A percentile compares a stretch with the other conserved stretches of the same genome.
These are phyloP conservation scores for Fusarium chuoi DNA, from an alignment of 2,329 filamentous ascomycete genomes.

Conservation along the genomic window DNA sequence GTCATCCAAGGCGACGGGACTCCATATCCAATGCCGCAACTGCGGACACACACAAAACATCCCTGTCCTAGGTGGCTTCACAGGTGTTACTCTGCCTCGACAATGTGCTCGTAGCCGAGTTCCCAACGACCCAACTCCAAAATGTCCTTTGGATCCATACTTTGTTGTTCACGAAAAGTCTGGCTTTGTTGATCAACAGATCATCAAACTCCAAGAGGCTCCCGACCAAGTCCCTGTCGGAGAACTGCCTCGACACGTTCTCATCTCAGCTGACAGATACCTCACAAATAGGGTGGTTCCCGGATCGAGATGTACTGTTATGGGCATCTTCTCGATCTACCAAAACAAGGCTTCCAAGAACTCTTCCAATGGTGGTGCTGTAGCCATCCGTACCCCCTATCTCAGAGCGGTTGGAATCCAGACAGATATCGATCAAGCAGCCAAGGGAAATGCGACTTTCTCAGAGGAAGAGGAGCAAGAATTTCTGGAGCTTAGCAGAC, in stretches of 20 bases:
- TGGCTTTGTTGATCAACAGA: slow-evolving; percentile 95
- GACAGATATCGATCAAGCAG: slow-evolving; percentile 87
- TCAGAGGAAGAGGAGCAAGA: slow-evolving; percentile 97
- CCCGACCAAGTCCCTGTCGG: slow-evolving; percentile 97
- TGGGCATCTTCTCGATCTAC: slow-evolving; percentile 98
- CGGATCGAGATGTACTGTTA: slow-evolving; percentile 92
- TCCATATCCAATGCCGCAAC: slow-evolving; percentile 88
- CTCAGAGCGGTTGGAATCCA: slow-evolving; percentile 92
- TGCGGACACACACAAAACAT: slow-evolving; percentile 80
- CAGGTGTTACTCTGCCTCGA: slow-evolving; percentile 85
- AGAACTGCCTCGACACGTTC: slow-evolving; percentile 92
- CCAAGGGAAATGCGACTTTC: slow-evolving; percentile 85
- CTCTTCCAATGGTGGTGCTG: slow-evolving; percentile 77
- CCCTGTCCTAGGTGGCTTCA: slow-evolving; percentile 84
- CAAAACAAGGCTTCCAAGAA: slow-evolving; percentile 89
- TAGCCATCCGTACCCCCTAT: slow-evolving; percentile 96
- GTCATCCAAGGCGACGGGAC: slow-evolving; percentile 90
- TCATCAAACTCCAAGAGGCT: slow-evolving; percentile 97
- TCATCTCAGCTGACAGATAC: slow-evolving; percentile 96
- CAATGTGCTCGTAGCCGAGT: slow-evolving; percentile 73
- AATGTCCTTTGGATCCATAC: slow-evolving; percentile 94
- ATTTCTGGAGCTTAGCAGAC: slow-evolving; percentile 88
- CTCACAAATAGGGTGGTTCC: slow-evolving; percentile 95
- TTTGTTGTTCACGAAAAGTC: slow-evolving; percentile 95
- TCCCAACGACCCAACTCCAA: slow-evolving; percentile 73